Evolutionary conservation across 257 asterid genomes (phyloP), one percentile per base, ranked within the genome.

Genomic region (Plantago major): DNA sequence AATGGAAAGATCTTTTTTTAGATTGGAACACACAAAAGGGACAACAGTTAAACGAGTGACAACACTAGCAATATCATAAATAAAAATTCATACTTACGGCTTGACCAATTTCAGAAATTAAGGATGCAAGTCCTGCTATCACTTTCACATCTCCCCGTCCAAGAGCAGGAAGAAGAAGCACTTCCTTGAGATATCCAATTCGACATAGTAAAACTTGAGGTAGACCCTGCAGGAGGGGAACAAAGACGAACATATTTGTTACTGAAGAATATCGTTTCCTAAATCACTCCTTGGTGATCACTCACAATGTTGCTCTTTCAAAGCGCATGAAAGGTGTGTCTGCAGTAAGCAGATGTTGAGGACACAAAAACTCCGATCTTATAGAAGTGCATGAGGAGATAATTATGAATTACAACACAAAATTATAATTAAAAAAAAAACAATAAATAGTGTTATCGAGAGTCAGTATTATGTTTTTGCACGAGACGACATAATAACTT

Each of bases 41-140:
- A 0, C 12, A 22, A 52, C 22, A 9, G 16, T 33, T 53, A 53
- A 53, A 53, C 10, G 42, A 15, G 11, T 40, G 5, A 53, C 11
- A 15, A 26, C 58, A 53, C 13, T 37, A 10, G 33, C 58, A 53
- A 53, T n/a, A 53, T 53, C 16, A 53, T 26, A 28, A 19, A 52
- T 53, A 37, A 14, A 53, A 53, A 3, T 19, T 53, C 69, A 73
- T 64, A 74, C 97, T 79, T 83, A 90, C 95, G 65, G 97, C 85
- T 67, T 84, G 95, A 55, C 97, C 97, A 70, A 90, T 84, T 83
- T 90, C 97, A 16, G 97, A 84, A 88, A 90, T 74, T 82, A 90
- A 82, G 78, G 88, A 79, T 48, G 95, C 95, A 68, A 90, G 81
- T 66, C 95, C 84, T 69, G 86, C 81, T 19, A 90, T 74, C 66